Percentiles rank a stretch among this genome's conserved stretches.
Conservation (phyloP, 306 rosid species). For the Vigna nakashimae region DNA sequence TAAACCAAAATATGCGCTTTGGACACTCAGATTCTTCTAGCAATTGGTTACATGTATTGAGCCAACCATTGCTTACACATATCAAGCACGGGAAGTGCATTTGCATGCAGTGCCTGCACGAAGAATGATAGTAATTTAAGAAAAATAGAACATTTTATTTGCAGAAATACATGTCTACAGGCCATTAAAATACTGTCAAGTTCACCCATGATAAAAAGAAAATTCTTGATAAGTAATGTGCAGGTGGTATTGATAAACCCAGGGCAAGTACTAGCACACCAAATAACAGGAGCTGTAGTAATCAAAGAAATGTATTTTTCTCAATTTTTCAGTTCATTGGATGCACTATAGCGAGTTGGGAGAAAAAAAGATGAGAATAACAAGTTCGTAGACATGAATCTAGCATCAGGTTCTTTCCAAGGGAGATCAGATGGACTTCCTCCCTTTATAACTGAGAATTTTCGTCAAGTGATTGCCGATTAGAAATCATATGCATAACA, state of each 20-base stretch:
- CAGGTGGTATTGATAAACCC: conserved; percentile 26
- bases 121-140: conserved; percentile 37
- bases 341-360: background rate
- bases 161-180: conserved; percentile 16
- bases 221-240: background rate
- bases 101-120: conserved; percentile 94
- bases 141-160: conserved; percentile 21
- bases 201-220: background rate
- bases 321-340: background rate
- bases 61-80: conserved; percentile 99
- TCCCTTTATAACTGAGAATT: no score
- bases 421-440: no score
- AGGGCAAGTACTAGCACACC: background rate
- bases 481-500: no score
- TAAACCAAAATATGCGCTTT: conserved; percentile 29
- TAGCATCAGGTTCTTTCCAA: no score
- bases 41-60: conserved; percentile 75
- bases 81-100: conserved; percentile 96
- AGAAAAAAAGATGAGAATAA: no score
- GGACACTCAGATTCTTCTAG: conserved; percentile 40
- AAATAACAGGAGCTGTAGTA: background rate
- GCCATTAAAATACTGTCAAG: conserved; percentile 2
- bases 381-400: no score
- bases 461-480: no score
- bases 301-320: background rate